Evolutionary conservation across 768 basidiomycete genomes (phyloP).

Genomic region (Chalciporus pseudorubinellus): DNA sequence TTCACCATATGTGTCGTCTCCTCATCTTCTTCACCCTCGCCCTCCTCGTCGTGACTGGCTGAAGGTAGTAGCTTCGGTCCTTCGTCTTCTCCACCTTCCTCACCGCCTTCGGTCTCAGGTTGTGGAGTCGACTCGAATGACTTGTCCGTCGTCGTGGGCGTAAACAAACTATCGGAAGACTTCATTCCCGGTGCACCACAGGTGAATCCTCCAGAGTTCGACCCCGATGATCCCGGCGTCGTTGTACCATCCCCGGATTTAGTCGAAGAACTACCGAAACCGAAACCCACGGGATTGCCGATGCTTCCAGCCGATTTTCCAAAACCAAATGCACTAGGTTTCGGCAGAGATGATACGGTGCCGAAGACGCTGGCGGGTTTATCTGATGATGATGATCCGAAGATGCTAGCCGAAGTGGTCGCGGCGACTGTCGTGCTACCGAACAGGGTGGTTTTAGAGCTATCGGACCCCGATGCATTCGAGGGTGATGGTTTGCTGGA

Average conservation of each 20-base stretch:
- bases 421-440: conserved; percentile 15
- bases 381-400: conserved; percentile 22
- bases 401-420: conserved; percentile 14
- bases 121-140: conserved; percentile 32
- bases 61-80: conserved; percentile 18
- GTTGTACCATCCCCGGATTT: conserved; percentile 21
- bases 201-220: conserved; percentile 20
- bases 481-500: conserved; percentile 12
- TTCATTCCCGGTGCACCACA: conserved; percentile 25
- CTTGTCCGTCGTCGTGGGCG: conserved; percentile 27
- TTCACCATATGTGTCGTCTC: conserved; percentile 58
- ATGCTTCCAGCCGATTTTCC: conserved; percentile 45
- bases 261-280: conserved; percentile 33
- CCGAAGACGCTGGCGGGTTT: conserved; percentile 30
- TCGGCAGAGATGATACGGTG: conserved; percentile 22
- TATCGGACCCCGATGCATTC: conserved; percentile 7
- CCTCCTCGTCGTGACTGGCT: conserved; percentile 60
- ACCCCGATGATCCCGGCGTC: conserved; percentile 3
- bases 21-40: conserved; percentile 81
- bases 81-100: conserved; percentile 33
- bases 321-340: conserved; percentile 25
- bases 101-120: conserved; percentile 22
- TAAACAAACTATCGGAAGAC: conserved; percentile 22
- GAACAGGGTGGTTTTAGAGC: conserved; percentile 13
- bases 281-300: conserved; percentile 65